These are phyloP conservation scores for Pseudevernia furfuracea DNA, from an alignment of 495 filamentous ascomycete species.

Conservation along the genomic window DNA sequence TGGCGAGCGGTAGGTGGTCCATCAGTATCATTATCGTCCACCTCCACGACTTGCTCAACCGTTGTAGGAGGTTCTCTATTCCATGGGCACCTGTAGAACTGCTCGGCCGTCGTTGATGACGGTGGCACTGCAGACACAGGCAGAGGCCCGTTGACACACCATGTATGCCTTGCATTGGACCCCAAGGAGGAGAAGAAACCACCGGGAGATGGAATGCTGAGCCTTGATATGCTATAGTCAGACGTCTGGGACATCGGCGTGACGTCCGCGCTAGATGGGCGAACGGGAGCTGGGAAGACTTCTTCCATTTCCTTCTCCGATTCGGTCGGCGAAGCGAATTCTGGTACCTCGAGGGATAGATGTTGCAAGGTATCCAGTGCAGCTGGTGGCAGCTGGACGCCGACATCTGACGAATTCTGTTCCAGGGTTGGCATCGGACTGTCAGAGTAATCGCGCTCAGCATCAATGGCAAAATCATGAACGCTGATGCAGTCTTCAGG, in stretches of 20 bases:
- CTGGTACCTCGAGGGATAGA: slow-evolving; percentile 50
- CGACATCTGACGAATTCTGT: slow-evolving; percentile 46
- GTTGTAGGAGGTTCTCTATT: slow-evolving; percentile 40
- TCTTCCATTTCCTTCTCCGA: slow-evolving; percentile 41
- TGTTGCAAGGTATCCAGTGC: slow-evolving; percentile 72
- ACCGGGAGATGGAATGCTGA: slow-evolving; percentile 82
- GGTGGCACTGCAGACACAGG: slow-evolving; percentile 46
- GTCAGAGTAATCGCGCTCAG: slow-evolving; percentile 17
- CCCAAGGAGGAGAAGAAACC: slow-evolving; percentile 84
- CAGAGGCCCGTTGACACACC: slow-evolving; percentile 41
- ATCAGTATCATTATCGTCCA: slow-evolving; percentile 45
- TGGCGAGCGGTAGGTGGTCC: slow-evolving; percentile 62
- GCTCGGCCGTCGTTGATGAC: slow-evolving; percentile 71
- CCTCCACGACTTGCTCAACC: slow-evolving; percentile 61
- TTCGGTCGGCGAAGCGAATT: slow-evolving; percentile 30
- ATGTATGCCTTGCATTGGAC: slow-evolving; percentile 64
- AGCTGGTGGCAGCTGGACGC: slow-evolving; percentile 67
- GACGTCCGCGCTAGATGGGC: slow-evolving; percentile 37
- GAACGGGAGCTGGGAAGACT: slow-evolving; percentile 30
- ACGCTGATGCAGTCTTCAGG: slow-evolving; percentile 17
- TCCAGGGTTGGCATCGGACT: slow-evolving; percentile 25
- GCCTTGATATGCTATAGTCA: slow-evolving; percentile 52
- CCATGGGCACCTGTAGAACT: slow-evolving; percentile 81
- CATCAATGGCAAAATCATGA: slow-evolving; percentile 20
- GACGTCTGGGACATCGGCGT: slow-evolving; percentile 44